Evolutionary conservation across 1,139 yeast genomes (phyloP).

Genomic region (Protomyces arabidopsidicola): DNA sequence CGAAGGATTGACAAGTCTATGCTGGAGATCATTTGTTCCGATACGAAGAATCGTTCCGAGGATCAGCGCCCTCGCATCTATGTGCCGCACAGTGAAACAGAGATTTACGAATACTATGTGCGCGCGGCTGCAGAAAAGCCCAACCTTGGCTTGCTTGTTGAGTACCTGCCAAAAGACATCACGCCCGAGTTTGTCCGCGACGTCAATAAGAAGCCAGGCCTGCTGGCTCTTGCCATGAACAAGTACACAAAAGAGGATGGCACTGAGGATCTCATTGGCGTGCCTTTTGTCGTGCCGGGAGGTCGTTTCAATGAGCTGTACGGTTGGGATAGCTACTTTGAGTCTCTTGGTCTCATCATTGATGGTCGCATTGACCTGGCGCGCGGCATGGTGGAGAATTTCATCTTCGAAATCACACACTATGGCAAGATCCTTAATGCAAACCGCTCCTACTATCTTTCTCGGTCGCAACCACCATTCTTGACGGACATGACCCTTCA

Average conservation of each 20-base stretch:
- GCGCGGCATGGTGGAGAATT: slow-evolving; percentile 87
- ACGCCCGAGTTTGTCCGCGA: slow-evolving; percentile 70
- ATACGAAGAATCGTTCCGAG: slow-evolving; percentile 67
- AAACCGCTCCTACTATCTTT: slow-evolving; percentile 82
- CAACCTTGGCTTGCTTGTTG: slow-evolving; percentile 64
- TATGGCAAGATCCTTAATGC: slow-evolving; percentile 94
- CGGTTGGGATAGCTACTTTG: slow-evolving; percentile 98
- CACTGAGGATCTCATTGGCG: slow-evolving; percentile 53
- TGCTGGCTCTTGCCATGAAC: slow-evolving; percentile 71
- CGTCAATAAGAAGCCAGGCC: slow-evolving; percentile 77
- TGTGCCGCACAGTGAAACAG: slow-evolving; percentile 63
- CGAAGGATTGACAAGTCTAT: slow-evolving; percentile 62
- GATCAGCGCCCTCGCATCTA: slow-evolving; percentile 67
- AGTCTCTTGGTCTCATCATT: slow-evolving; percentile 71
- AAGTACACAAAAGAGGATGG: slow-evolving; percentile 48
- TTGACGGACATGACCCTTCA: slow-evolving; percentile 85
- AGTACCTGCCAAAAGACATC: slow-evolving; percentile 57
- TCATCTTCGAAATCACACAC: slow-evolving; percentile 80
- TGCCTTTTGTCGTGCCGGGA: slow-evolving; percentile 93
- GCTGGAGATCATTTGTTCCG: slow-evolving; percentile 65
- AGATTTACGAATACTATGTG: slow-evolving; percentile 67
- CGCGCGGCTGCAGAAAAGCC: slow-evolving; percentile 55
- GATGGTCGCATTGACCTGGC: slow-evolving; percentile 67
- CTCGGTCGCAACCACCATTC: slow-evolving; percentile 97
- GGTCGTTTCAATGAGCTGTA: slow-evolving; percentile 94